Base-by-base conservation (phyloP, 192 early-diverging fungal species). In the Mortierella alpina region DNA sequence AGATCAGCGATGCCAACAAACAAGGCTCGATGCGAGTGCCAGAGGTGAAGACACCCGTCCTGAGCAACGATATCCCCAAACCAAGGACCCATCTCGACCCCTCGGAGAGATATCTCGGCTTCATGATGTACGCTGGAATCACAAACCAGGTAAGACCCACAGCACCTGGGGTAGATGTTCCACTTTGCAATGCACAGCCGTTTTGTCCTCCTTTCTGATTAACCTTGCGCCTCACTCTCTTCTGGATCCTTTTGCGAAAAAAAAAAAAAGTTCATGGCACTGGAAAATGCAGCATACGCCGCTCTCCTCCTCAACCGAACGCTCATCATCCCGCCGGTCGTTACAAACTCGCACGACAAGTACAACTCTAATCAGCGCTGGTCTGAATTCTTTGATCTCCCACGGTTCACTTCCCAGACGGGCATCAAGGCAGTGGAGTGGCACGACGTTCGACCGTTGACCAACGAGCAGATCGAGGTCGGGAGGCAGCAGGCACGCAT, bases 241-340 rank as follows among this genome's bases (percentile, higher is more conserved):
- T 48, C 44, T 53, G 7, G 39, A 13, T 55, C 17, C 1, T 52
- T 52, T 13, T 51, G 12, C n/a, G 1, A 42, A 60, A n/a, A n/a
- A n/a, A n/a, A n/a, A n/a, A n/a, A n/a, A 20, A 65, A 80, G 76
- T 80, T 72, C 42, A 80, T 80, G 6, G 76, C 76, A 2, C 59
- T 80, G 12, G 69, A 80, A 48, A 80, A 63, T 42, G 76, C 76
- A 7, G 76, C 76, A n/a, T 72, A 67, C 44, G 13, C 72, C 6
- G 76, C 76, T 45, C 46, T 62, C 5, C 63, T 53, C 7, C 68
- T 80, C 9, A 80, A 80, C 20, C 45, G 76, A 42, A 80, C 76
- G 11, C 59, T 80, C 44, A 80, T 80, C 22, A 59, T 80, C 59
- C 69, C 76, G 39, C 76, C 76, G 17, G 62, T 80, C 46, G 68